Conservation (phyloP, 2,329 filamentous ascomycete species). For the Cytospora chrysosperma region DNA sequence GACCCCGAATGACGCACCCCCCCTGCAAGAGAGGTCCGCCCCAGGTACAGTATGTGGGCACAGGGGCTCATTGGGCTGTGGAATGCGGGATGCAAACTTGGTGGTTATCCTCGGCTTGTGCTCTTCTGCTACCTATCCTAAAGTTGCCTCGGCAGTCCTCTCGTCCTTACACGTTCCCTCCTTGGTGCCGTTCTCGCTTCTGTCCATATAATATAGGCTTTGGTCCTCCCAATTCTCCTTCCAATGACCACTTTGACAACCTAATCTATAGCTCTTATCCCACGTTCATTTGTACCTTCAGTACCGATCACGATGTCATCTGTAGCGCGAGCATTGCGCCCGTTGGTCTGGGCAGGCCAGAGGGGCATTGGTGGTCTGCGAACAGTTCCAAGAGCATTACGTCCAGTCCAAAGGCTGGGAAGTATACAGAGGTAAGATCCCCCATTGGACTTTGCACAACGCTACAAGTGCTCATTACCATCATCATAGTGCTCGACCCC, state of each 20-base stretch:
- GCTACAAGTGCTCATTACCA: slow-evolving; percentile 8
- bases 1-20: slow-evolving; percentile 24
- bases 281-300: not conserved
- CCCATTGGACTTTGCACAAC: no score
- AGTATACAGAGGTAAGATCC: slow-evolving; percentile 36
- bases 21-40: slow-evolving; percentile 3
- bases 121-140: not conserved
- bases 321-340: slow-evolving; percentile 50
- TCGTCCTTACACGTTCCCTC: not conserved
- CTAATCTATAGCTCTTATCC: not conserved
- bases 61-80: slow-evolving; percentile 8
- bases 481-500: slow-evolving; percentile 43
- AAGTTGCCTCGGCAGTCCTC: not conserved
- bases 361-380: slow-evolving; percentile 34
- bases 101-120: slow-evolving; percentile 34
- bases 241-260: not conserved
- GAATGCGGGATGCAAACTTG: slow-evolving; percentile 15
- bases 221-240: not conserved
- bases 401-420: slow-evolving; percentile 19
- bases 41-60: no score
- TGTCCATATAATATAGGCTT: not conserved
- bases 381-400: slow-evolving; percentile 30
- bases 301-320: slow-evolving; percentile 42
- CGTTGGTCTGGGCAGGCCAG: slow-evolving; percentile 48
- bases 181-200: not conserved